A percentile compares a stretch with the other conserved stretches of the same genome.
Conservation (phyloP, 192 early-diverging fungal genomes). For the Backusella macrospora region DNA sequence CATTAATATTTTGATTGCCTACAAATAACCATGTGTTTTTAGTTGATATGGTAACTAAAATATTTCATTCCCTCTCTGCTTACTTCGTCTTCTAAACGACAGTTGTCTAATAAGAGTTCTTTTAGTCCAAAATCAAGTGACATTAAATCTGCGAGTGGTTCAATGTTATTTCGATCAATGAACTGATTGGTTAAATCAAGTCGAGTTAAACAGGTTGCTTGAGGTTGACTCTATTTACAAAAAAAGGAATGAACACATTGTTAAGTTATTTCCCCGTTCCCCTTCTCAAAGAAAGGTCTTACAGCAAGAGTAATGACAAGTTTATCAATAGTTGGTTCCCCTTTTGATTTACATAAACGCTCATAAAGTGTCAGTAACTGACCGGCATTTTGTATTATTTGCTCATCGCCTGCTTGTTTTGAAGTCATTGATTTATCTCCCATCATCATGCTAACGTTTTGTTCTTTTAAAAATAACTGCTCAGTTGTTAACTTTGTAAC, state of each 20-base stretch:
- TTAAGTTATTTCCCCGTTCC: too few relatives aligned
- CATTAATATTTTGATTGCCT: slow-evolving; percentile 65
- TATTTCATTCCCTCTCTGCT: neutral
- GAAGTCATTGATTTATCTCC: neutral
- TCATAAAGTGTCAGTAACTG: slow-evolving; percentile 32
- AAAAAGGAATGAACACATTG: neutral
- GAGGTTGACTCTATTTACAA: slow-evolving; percentile 25
- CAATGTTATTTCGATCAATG: slow-evolving; percentile 58
- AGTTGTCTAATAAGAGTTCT: slow-evolving; percentile 68
- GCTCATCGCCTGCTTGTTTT: neutral
- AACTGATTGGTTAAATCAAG: slow-evolving; percentile 41
- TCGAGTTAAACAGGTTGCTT: slow-evolving; percentile 17
- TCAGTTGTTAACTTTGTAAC: slow-evolving; percentile 54
- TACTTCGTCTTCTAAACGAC: slow-evolving; percentile 74
- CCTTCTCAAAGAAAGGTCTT: neutral
- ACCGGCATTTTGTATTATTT: slow-evolving; percentile 3
- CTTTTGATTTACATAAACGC: slow-evolving; percentile 33
- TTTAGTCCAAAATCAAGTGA: slow-evolving; percentile 74
- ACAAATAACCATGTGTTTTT: slow-evolving; percentile 16
- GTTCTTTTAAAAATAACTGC: slow-evolving; percentile 30
- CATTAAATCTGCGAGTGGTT: slow-evolving; percentile 76
- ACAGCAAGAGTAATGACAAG: slow-evolving; percentile 25
- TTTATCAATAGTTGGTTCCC: slow-evolving; percentile 25
- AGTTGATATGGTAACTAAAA: neutral
- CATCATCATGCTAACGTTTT: neutral